Evolutionary conservation across 1,139 yeast genomes (phyloP).

Genomic region (Debaryomycetaceae sp.): DNA sequence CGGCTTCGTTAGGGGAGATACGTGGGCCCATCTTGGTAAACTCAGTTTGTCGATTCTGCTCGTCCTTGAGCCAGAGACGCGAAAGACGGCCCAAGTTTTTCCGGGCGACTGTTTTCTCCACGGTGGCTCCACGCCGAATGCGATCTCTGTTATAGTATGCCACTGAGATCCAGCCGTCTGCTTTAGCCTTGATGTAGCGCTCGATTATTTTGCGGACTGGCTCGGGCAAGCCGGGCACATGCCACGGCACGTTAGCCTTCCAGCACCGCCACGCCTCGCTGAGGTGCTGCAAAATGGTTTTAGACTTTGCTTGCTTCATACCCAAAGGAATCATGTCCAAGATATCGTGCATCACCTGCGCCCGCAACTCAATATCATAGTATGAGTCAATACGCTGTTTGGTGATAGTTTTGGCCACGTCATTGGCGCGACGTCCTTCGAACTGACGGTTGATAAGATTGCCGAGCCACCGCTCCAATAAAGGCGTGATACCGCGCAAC

Average conservation of each 20-base stretch:
- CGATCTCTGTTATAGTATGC: conserved; percentile 90
- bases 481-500: conserved; percentile 85
- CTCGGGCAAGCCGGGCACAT: conserved; percentile 91
- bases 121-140: conserved; percentile 77
- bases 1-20: conserved; percentile 80
- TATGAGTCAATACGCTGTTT: conserved; percentile 94
- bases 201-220: conserved; percentile 82
- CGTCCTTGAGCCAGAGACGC: conserved; percentile 83
- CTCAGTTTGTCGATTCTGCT: conserved; percentile 76
- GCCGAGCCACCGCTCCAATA: conserved; percentile 91
- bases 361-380: conserved; percentile 85
- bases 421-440: conserved; percentile 90
- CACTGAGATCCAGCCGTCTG: conserved; percentile 93
- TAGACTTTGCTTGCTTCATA: conserved; percentile 75
- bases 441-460: conserved; percentile 86
- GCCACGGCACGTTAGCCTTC: conserved; percentile 98
- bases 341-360: conserved; percentile 92
- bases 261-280: conserved; percentile 99
- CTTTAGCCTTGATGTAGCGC: conserved; percentile 86
- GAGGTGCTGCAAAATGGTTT: conserved; percentile 81
- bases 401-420: conserved; percentile 86
- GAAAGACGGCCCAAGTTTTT: conserved; percentile 89
- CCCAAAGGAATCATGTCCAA: conserved; percentile 97
- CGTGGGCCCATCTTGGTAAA: conserved; percentile 85
- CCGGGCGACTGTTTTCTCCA: conserved; percentile 88